Percentiles rank a stretch among this genome's conserved stretches.
These are phyloP conservation scores for Solanum bulbocastanum DNA, from an alignment of 257 asterid species.

Conservation along the genomic window DNA sequence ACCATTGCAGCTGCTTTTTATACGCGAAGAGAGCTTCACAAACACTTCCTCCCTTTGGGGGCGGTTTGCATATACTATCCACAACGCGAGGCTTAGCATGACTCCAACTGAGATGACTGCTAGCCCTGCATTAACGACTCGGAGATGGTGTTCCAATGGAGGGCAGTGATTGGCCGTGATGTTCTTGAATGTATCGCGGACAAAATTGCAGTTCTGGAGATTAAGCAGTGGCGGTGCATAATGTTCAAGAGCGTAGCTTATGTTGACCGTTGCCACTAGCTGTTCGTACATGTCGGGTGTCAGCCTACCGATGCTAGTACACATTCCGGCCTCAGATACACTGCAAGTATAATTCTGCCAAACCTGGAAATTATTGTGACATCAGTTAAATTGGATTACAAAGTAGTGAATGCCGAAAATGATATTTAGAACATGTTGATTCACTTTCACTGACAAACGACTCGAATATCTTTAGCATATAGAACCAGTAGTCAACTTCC, in stretches of 20 bases:
- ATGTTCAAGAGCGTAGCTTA: slow-evolving; percentile 75
- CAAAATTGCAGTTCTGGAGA: slow-evolving; percentile 85
- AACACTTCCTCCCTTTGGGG: slow-evolving; percentile 99
- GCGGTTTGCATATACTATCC: slow-evolving; percentile 95
- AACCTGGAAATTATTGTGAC: slow-evolving; percentile 12
- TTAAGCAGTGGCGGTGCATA: slow-evolving; percentile 66
- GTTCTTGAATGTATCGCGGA: slow-evolving; percentile 71
- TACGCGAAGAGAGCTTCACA: slow-evolving; percentile 49
- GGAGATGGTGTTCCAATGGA: slow-evolving; percentile 54
- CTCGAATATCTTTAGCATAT: not conserved
- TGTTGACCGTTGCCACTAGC: slow-evolving; percentile 56
- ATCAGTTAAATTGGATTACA: not conserved
- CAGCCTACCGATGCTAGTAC: slow-evolving; percentile 40
- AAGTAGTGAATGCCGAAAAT: not conserved
- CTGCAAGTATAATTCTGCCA: slow-evolving; percentile 45
- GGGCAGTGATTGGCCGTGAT: slow-evolving; percentile 65
- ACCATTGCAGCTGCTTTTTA: slow-evolving; percentile 46
- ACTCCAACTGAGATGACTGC: slow-evolving; percentile 79
- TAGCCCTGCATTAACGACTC: slow-evolving; percentile 56
- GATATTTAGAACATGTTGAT: not conserved
- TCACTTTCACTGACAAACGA: not conserved
- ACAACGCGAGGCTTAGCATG: slow-evolving; percentile 81
- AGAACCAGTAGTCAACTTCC: not conserved
- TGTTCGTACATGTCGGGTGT: slow-evolving; percentile 39
- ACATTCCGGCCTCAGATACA: slow-evolving; percentile 22